These are phyloP conservation scores for Penicillium parvum DNA, from an alignment of 495 filamentous ascomycete species.

Conservation along the genomic window DNA sequence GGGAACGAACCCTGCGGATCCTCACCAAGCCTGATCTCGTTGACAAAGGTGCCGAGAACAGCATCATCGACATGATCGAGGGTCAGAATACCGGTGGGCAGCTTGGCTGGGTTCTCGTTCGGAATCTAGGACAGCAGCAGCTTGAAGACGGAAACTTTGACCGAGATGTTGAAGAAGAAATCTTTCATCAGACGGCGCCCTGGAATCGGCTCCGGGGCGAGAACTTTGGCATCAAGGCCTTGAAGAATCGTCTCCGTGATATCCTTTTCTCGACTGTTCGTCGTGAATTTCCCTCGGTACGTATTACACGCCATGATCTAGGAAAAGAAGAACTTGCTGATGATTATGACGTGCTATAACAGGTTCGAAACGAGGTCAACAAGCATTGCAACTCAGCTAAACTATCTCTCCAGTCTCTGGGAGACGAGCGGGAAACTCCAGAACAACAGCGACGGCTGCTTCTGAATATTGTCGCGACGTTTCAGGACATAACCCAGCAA, in stretches of 20 bases:
- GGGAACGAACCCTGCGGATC: conserved; percentile 53
- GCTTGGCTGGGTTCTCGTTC: conserved; percentile 55
- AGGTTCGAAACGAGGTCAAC: conserved; percentile 44
- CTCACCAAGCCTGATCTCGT: conserved; percentile 60
- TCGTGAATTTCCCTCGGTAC: conserved; percentile 47
- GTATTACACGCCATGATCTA: no score
- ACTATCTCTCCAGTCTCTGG: conserved; percentile 41
- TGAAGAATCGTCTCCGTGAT: conserved; percentile 30
- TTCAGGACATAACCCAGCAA: conserved; percentile 35
- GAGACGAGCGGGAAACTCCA: conserved; percentile 35
- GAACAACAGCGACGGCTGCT: conserved; percentile 45
- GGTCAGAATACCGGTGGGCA: conserved; percentile 37
- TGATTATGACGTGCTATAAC: not conserved
- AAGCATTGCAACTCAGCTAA: no score
- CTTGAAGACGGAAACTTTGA: conserved; percentile 9
- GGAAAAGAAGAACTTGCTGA: no score
- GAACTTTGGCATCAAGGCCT: conserved; percentile 45
- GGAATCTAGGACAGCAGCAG: conserved; percentile 44
- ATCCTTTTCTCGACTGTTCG: conserved; percentile 41
- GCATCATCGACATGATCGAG: conserved; percentile 42
- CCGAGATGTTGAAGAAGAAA: conserved; percentile 20
- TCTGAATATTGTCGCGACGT: conserved; percentile 34
- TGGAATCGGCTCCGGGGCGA: conserved; percentile 47
- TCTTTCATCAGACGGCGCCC: conserved; percentile 16
- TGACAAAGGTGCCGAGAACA: conserved; percentile 41